Conservation (phyloP, 2,329 filamentous ascomycete genomes). For the Colletotrichum chlorophyti region DNA sequence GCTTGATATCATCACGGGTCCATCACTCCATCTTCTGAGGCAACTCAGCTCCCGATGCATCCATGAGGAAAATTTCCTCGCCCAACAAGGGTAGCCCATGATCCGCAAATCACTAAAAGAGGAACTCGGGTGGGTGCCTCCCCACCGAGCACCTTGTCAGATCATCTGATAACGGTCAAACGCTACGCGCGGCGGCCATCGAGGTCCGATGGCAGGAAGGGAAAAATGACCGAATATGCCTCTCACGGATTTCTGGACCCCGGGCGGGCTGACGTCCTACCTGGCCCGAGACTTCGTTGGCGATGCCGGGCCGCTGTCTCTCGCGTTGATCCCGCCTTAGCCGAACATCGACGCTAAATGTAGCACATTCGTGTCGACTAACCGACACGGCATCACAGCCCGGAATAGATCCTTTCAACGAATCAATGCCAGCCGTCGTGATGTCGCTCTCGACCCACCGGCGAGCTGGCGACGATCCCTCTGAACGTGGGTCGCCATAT, state of each 20-base stretch:
- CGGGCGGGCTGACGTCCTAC: background rate
- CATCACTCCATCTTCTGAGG: background rate
- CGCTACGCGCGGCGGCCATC: background rate
- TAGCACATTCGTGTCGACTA: background rate
- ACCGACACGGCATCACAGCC: slow-evolving; percentile 1
- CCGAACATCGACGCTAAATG: background rate
- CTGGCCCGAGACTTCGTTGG: background rate
- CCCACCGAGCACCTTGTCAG: slow-evolving; percentile 18
- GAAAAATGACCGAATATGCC: background rate
- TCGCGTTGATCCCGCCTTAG: background rate
- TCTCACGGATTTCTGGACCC: background rate
- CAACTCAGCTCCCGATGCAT: background rate
- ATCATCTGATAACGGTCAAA: slow-evolving; percentile 24
- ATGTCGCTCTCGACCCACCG: slow-evolving; percentile 52
- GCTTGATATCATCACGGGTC: no score
- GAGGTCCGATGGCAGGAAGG: background rate
- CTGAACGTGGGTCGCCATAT: slow-evolving; percentile 9
- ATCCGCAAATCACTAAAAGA: background rate
- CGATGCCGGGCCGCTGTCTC: background rate
- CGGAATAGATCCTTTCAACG: slow-evolving; percentile 12
- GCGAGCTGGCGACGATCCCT: background rate
- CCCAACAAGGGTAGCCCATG: background rate
- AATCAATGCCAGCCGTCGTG: slow-evolving; percentile 39
- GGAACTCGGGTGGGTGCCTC: background rate
- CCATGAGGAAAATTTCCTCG: background rate